Base-by-base conservation (phyloP, 2,329 filamentous ascomycete genomes). In the Diaporthe helianthi region DNA sequence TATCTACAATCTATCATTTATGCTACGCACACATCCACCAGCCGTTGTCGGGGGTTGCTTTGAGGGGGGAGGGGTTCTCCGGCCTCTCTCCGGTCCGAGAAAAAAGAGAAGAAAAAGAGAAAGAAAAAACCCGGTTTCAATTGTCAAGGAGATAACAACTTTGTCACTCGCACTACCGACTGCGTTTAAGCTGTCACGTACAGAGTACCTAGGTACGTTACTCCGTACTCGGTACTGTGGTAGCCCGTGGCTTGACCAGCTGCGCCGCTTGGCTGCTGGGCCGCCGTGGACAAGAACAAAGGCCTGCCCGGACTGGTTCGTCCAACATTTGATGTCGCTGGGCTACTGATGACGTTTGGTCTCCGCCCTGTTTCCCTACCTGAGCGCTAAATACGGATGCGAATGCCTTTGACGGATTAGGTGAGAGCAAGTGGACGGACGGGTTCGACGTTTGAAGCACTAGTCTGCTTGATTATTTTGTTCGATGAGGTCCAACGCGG, bases 241-340 rank as follows among this genome's bases (percentile, higher is more conserved):
- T n/a, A n/a, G n/a, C n/a, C n/a, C 58, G 58, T 61, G 58, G 55
- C 58, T 61, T 47, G 58, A 61, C 44, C 44, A 63, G 44, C 55
- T 61, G 41, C 55, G 55, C 24, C 38, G 58, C 41, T 19, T 38
- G 36, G 36, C 31, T 33, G 31, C 31, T 33, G 31, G n/a, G n/a
- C 33, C 7, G 41, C 19, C 41, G 17, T 46, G 41, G 55, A 12
- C 26, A 17, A 61, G 26, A 31, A 65, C 33, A 65, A 65, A 65
- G 17, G 31, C 46, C 36, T 26, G 31, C 31, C 46, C n/a, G n/a
- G 60, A 19, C 47, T 53, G 61, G 44, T 49, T 63, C 41, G 58
- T 19, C 58, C 58, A 63, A 33, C n/a, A n/a, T n/a, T n/a, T n/a
- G n/a, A n/a, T n/a, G 58, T 63, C n/a, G 58, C 44, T 63, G 58